These are phyloP conservation scores for Lentinula raphanica DNA, from an alignment of 768 basidiomycete species.

Conservation along the genomic window DNA sequence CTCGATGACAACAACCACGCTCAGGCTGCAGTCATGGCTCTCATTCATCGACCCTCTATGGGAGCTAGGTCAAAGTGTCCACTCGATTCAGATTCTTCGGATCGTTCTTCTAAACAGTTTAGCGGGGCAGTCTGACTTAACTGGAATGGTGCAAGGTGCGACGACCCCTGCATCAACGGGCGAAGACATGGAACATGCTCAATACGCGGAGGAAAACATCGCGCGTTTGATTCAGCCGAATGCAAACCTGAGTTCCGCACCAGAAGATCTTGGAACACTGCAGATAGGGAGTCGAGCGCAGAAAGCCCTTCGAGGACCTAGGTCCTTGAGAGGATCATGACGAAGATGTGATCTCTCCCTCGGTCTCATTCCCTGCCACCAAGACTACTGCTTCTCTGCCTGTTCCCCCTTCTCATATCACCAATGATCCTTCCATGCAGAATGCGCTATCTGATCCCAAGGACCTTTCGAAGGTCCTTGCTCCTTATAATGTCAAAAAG, in stretches of 20 bases:
- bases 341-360: constrained; percentile 9
- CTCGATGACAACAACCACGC: neutral
- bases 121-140: constrained; percentile 7
- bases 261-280: neutral
- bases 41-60: neutral
- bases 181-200: constrained; percentile 12
- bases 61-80: neutral
- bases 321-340: neutral
- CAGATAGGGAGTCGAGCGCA: neutral
- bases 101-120: neutral
- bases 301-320: constrained; percentile 5
- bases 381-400: constrained; percentile 15
- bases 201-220: constrained; percentile 9
- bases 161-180: constrained; percentile 8
- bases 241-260: neutral
- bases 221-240: constrained; percentile 8
- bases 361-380: constrained; percentile 12
- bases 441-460: constrained; percentile 7
- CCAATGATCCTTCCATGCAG: constrained; percentile 14
- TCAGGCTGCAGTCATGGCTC: neutral
- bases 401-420: constrained; percentile 12
- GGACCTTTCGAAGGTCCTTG: constrained; percentile 19
- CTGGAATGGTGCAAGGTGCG: constrained; percentile 12
- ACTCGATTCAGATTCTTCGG: neutral
- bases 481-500: constrained; percentile 20